phyloP scores from a whole-genome alignment of 345 rosid species.

The Boechera divaricarpa region DNA sequence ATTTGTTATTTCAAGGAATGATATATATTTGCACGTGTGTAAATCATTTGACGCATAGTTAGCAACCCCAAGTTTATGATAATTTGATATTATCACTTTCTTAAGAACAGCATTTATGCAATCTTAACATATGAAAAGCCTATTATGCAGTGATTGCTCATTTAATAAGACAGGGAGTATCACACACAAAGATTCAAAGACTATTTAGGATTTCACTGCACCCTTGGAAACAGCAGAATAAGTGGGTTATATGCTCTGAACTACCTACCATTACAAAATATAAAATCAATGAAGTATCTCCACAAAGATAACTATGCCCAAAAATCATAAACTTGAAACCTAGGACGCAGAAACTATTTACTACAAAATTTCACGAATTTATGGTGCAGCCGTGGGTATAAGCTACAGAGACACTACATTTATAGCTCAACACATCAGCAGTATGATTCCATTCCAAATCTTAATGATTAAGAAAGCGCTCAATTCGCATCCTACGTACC shows the following conservation, averaged over 20 bases:
- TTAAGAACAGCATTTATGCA: not conserved
- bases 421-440: slow-evolving; percentile 18
- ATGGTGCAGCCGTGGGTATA: not conserved
- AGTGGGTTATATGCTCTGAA: not conserved
- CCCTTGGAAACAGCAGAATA: not conserved
- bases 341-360: not conserved
- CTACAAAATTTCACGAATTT: not conserved
- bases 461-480: not conserved
- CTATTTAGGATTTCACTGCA: not conserved
- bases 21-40: not conserved
- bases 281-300: not conserved
- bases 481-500: slow-evolving; percentile 51
- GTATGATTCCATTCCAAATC: not conserved
- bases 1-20: slow-evolving; percentile 25
- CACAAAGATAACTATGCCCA: not conserved
- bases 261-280: not conserved
- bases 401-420: slow-evolving; percentile 5
- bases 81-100: slow-evolving; percentile 15
- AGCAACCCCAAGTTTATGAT: not conserved
- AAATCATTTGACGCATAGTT: not conserved
- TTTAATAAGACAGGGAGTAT: not conserved
- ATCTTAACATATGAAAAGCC: not conserved
- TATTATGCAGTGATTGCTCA: not conserved
- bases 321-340: not conserved
- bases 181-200: not conserved